phyloP scores from a whole-genome alignment of 345 rosid species.

The Aethionema arabicum region DNA sequence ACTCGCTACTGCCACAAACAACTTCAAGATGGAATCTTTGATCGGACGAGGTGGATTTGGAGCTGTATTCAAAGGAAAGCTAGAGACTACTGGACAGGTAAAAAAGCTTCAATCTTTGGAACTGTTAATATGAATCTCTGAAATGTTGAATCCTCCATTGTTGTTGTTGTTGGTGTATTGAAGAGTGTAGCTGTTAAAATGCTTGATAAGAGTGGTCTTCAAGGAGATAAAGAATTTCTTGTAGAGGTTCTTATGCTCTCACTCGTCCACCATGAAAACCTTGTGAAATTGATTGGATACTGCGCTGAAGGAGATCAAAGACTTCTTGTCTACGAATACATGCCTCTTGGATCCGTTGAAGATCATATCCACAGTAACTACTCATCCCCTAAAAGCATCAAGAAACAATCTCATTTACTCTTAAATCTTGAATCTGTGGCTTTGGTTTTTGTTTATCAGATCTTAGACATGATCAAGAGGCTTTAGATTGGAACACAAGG shows the following conservation, averaged over 20 bases:
- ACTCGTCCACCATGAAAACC: constrained; percentile 61
- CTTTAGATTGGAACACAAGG: constrained; percentile 64
- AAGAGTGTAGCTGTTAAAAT: constrained; percentile 62
- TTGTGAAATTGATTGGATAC: constrained; percentile 67
- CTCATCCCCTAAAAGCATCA: not conserved
- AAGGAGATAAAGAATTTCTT: constrained; percentile 84
- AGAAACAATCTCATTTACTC: not conserved
- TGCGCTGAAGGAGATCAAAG: constrained; percentile 78
- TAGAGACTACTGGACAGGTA: constrained; percentile 58
- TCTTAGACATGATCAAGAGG: constrained; percentile 36
- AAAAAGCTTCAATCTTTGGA: not conserved
- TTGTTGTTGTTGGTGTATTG: constrained; percentile 15
- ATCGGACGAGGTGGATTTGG: constrained; percentile 90
- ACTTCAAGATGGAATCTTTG: constrained; percentile 45
- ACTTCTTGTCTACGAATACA: constrained; percentile 66
- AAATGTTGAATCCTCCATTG: not conserved
- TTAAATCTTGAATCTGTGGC: not conserved
- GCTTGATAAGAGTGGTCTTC: constrained; percentile 56
- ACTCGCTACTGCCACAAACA: constrained; percentile 60
- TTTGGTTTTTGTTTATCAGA: constrained; percentile 29
- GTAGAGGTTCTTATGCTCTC: constrained; percentile 92
- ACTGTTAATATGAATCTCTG: not conserved
- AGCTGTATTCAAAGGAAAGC: constrained; percentile 55
- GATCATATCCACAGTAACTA: constrained; percentile 59
- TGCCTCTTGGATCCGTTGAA: constrained; percentile 72